A percentile compares a stretch with the other conserved stretches of the same genome.
These are phyloP conservation scores for Teratosphaeria epicoccoides DNA, from an alignment of 2,329 filamentous ascomycete species.

Conservation along the genomic window DNA sequence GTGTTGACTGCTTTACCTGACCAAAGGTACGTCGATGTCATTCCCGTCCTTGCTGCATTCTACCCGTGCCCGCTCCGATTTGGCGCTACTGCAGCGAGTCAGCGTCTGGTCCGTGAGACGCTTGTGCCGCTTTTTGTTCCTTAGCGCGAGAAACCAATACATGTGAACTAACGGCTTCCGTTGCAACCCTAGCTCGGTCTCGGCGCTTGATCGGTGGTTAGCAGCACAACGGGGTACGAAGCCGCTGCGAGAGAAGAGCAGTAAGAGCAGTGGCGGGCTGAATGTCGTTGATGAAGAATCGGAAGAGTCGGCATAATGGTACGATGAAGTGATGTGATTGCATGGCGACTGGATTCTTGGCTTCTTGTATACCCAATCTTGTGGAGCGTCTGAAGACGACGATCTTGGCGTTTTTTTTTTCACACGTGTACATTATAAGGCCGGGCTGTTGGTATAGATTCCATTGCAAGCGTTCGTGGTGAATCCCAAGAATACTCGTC, in stretches of 20 bases:
- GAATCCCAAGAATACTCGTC: neutral
- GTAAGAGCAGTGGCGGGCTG: conserved; percentile 12
- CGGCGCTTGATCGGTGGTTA: conserved; percentile 19
- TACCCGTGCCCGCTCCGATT: neutral
- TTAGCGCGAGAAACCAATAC: neutral
- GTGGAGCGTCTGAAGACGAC: neutral
- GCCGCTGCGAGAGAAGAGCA: conserved; percentile 10
- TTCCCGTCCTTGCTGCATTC: neutral
- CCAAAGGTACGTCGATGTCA: conserved; percentile 15
- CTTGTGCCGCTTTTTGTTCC: conserved; percentile 3
- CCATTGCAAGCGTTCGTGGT: neutral
- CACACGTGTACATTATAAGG: neutral
- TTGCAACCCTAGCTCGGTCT: conserved; percentile 10
- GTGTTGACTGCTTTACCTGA: conserved; percentile 18
- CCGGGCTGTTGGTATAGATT: neutral
- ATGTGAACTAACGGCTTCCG: neutral
- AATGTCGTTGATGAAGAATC: conserved; percentile 19
- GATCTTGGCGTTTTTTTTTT: neutral
- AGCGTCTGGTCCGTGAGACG: neutral
- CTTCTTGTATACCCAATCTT: neutral
- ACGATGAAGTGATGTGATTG: neutral
- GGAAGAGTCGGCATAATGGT: conserved; percentile 1
- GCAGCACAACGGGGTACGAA: conserved; percentile 15
- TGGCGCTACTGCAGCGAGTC: neutral
- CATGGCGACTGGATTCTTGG: neutral